A percentile compares a stretch with the other conserved stretches of the same genome.
phyloP scores from a whole-genome alignment of 371 early-diverging fungal genomes.

The Ordospora colligata region DNA sequence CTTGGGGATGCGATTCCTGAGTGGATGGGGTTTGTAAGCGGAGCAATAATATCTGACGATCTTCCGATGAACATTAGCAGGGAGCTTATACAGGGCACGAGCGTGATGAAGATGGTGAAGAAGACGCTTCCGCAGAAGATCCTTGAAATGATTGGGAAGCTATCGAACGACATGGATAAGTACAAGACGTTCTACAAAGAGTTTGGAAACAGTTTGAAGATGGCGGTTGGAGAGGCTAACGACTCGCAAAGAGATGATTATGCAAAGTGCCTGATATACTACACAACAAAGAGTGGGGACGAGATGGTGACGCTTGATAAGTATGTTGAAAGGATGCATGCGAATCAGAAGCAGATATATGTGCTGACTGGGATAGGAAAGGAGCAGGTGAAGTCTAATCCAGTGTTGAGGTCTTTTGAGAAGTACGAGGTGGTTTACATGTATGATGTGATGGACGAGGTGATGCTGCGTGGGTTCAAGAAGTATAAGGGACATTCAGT shows the following conservation, averaged over 20 bases:
- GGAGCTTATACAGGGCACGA: slow-evolving; percentile 85
- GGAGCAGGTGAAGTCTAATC: slow-evolving; percentile 68
- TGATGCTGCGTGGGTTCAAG: slow-evolving; percentile 70
- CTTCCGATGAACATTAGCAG: slow-evolving; percentile 86
- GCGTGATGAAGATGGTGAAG: slow-evolving; percentile 79
- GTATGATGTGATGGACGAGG: slow-evolving; percentile 80
- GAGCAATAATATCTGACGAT: slow-evolving; percentile 84
- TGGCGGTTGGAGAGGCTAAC: slow-evolving; percentile 75
- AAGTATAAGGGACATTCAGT: slow-evolving; percentile 70
- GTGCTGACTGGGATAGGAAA: slow-evolving; percentile 69
- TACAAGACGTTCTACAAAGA: slow-evolving; percentile 80
- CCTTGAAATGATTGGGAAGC: slow-evolving; percentile 76
- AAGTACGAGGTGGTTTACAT: slow-evolving; percentile 81
- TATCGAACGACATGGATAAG: slow-evolving; percentile 72
- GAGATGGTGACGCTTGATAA: slow-evolving; percentile 71
- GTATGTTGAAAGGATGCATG: slow-evolving; percentile 74
- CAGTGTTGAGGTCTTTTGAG: slow-evolving; percentile 72
- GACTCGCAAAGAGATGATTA: slow-evolving; percentile 72
- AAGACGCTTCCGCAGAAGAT: slow-evolving; percentile 82
- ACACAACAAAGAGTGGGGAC: slow-evolving; percentile 79
- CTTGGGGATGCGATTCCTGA: slow-evolving; percentile 73
- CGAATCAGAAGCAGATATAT: slow-evolving; percentile 75
- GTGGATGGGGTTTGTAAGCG: slow-evolving; percentile 72
- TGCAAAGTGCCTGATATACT: slow-evolving; percentile 74
- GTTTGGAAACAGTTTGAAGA: slow-evolving; percentile 78